Evolutionary conservation across 2,329 filamentous ascomycete genomes (phyloP), one percentile per base, ranked within the genome.

Genomic region (Mollisiaceae sp.): DNA sequence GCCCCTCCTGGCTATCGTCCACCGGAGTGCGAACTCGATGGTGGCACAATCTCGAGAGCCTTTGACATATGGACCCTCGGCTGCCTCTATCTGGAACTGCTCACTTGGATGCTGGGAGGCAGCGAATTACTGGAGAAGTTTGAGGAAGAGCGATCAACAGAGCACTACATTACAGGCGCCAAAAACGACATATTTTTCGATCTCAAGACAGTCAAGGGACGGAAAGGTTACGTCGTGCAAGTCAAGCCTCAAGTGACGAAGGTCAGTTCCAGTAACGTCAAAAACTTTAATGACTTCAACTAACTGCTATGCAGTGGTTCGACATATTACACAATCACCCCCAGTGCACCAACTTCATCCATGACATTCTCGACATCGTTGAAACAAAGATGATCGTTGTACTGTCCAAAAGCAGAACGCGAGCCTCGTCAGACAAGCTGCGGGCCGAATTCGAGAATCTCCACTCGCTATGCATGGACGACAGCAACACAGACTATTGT

Each of bases 321-420:
- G 8, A 12, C 18, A 22, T n/a, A 43, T 22, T 65, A 18, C 63
- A 59, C 35, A 59, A 35, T 9, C 27, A 62, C 24, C 18, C 39
- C 38, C 35, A 57, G 0, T 65, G 63, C 45, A 15, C 59, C 15
- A 9, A 62, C 39, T 62, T 65, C 36, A 54, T 65, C 24, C 63
- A 61, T 24, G 63, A 65, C 24, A 38, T 39, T 35, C 59, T 65
- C 32, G 32, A 62, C 20, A 52, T 65, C 38, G 45, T 65, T 18
- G 63, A 65, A 43, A 54, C 27, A 22, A 32, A 65, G 6, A 65
- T 65, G 63, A 27, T 65, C 2, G 52, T 59, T 41, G 35, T 59
- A 14, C 15, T 62, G 1, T 54, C 50, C 20, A 4, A 54, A 12
- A 39, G 38, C 11, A 9, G 20, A 55, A 15, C 20, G 8, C 2